Evolutionary conservation across 2,329 filamentous ascomycete genomes (phyloP).

Genomic region (Geoglossum cookeanum): DNA sequence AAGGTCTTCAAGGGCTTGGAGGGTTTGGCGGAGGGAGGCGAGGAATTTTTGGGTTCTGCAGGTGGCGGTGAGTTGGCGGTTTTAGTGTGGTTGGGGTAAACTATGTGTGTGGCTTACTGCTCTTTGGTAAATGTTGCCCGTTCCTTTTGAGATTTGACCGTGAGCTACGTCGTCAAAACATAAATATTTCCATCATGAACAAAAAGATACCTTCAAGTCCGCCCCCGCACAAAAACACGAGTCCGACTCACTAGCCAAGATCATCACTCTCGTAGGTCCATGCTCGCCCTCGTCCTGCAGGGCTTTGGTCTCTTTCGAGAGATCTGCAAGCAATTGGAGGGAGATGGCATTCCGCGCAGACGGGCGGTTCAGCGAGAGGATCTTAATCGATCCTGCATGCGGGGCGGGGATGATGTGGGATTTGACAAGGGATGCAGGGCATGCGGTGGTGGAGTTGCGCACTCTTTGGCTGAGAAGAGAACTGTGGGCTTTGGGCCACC

Average conservation of each 20-base stretch:
- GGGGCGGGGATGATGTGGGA: constrained; percentile 59
- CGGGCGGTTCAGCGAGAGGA: constrained; percentile 75
- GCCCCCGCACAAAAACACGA: constrained; percentile 84
- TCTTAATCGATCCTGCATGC: constrained; percentile 63
- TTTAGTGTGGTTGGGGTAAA: constrained; percentile 1
- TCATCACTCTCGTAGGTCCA: constrained; percentile 54
- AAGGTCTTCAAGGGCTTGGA: constrained; percentile 52
- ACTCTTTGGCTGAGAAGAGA: not conserved
- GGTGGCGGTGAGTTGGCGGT: constrained; percentile 4
- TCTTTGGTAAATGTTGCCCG: constrained; percentile 1
- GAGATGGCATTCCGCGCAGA: constrained; percentile 83
- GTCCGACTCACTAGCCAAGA: constrained; percentile 73
- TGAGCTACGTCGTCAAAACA: not conserved
- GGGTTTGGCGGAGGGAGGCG: constrained; percentile 51
- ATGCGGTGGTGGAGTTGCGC: not conserved
- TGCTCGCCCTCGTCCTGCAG: constrained; percentile 40
- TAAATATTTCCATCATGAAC: not conserved
- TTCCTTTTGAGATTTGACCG: not conserved
- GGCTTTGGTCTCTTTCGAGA: constrained; percentile 53
- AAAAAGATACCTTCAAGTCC: constrained; percentile 50
- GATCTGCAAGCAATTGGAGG: constrained; percentile 48
- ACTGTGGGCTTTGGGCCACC: not conserved
- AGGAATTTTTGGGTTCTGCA: constrained; percentile 71
- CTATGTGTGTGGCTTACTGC: constrained; percentile 5
- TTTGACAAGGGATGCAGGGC: constrained; percentile 38